These are phyloP conservation scores for Taphrina confusa DNA, from an alignment of 1,139 yeast genomes.

Conservation along the genomic window DNA sequence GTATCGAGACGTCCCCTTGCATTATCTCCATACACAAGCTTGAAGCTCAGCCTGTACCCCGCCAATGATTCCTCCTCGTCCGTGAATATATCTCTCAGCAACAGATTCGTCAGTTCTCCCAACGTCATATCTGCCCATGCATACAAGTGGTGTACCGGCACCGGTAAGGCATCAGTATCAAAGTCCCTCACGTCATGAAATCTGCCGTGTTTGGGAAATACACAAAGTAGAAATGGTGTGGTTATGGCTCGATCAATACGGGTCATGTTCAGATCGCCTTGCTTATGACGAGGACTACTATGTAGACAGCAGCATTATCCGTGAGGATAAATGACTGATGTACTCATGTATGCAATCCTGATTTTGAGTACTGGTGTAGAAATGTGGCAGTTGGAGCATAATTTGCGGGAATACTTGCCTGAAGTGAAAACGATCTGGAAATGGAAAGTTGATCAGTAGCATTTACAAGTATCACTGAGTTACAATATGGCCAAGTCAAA, in stretches of 20 bases:
- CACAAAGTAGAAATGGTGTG: slow-evolving; percentile 23
- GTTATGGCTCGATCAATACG: slow-evolving; percentile 2
- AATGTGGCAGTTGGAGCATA: no score
- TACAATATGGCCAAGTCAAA: no score
- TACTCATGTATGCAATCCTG: no score
- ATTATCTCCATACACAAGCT: slow-evolving; percentile 10
- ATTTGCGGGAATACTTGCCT: no score
- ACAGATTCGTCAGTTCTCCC: slow-evolving; percentile 13
- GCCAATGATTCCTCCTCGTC: background rate
- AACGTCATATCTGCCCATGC: slow-evolving; percentile 24
- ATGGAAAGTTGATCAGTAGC: no score
- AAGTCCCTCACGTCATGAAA: slow-evolving; percentile 20
- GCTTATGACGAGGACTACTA: no score
- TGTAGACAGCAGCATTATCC: no score
- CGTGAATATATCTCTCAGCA: background rate
- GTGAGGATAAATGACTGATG: no score
- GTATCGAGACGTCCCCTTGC: background rate
- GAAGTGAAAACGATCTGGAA: no score
- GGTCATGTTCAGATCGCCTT: no score
- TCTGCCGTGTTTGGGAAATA: slow-evolving; percentile 18
- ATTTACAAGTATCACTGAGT: no score
- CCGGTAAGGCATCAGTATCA: slow-evolving; percentile 2
- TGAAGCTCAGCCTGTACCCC: slow-evolving; percentile 1
- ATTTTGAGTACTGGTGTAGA: no score
- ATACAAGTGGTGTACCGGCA: background rate